phyloP scores from a whole-genome alignment of 208 protist species.

The Trypanosoma vivax region DNA sequence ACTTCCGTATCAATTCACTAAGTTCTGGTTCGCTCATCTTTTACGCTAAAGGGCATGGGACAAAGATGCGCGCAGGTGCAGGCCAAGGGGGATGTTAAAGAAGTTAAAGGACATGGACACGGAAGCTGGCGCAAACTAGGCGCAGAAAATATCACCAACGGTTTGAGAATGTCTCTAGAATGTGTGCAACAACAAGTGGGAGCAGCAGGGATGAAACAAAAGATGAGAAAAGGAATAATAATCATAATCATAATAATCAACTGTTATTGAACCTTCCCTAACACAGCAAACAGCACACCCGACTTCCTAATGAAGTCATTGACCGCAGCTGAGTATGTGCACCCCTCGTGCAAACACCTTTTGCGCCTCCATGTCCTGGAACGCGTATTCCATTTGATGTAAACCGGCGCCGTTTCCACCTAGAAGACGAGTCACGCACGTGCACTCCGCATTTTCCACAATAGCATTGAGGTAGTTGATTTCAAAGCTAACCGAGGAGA shows the following conservation, averaged over 20 bases:
- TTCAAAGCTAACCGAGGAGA: slow-evolving; percentile 68
- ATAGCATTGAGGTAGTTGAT: slow-evolving; percentile 77
- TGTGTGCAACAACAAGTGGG: no score
- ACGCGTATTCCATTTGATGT: slow-evolving; percentile 68
- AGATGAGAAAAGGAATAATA: no score
- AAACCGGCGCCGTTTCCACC: slow-evolving; percentile 24
- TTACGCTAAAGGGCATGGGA: background rate
- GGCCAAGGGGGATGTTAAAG: background rate
- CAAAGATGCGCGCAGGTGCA: background rate
- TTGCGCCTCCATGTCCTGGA: slow-evolving; percentile 48
- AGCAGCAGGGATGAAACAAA: no score
- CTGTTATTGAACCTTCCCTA: background rate
- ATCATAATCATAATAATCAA: slow-evolving; percentile 1
- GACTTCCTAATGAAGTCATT: slow-evolving; percentile 2
- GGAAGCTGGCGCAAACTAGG: no score
- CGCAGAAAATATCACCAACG: no score
- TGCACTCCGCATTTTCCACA: slow-evolving; percentile 51
- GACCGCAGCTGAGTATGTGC: slow-evolving; percentile 41
- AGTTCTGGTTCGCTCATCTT: slow-evolving; percentile 46
- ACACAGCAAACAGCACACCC: background rate
- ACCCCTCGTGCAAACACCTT: slow-evolving; percentile 71
- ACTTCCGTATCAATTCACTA: slow-evolving; percentile 51
- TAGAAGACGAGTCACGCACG: slow-evolving; percentile 64
- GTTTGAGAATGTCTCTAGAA: no score
- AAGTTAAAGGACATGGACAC: no score